Conservation (phyloP, 2,329 filamentous ascomycete species). For the Colletotrichum trifolii region DNA sequence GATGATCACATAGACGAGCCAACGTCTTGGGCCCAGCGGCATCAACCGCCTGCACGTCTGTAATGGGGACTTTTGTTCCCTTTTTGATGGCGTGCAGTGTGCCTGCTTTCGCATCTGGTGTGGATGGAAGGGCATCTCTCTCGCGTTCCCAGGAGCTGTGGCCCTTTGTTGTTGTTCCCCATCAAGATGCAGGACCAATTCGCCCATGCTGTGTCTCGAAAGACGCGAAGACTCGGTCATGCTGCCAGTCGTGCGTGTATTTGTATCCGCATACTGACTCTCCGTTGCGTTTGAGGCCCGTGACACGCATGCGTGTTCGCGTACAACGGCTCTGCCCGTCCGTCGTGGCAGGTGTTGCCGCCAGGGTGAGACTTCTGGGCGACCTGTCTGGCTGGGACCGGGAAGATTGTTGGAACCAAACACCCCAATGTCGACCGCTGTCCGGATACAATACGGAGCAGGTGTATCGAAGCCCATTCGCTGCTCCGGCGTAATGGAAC, state of each 20-base stretch:
- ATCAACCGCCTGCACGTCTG: conserved; percentile 15
- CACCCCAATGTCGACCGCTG: neutral
- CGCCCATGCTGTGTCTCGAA: conserved; percentile 21
- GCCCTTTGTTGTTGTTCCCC: neutral
- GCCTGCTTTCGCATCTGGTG: conserved; percentile 13
- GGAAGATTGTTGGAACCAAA: conserved; percentile 15
- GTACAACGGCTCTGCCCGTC: conserved; percentile 25
- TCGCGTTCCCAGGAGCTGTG: neutral
- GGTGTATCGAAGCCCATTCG: conserved; percentile 7
- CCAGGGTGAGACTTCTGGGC: conserved; percentile 24
- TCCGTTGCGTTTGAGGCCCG: conserved; percentile 7
- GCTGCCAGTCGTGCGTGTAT: conserved; percentile 10
- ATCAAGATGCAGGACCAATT: conserved; percentile 13
- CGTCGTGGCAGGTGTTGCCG: conserved; percentile 21
- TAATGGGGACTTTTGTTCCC: conserved; percentile 22
- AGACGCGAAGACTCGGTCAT: conserved; percentile 23
- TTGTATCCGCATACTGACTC: no score
- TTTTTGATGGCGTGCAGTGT: conserved; percentile 20
- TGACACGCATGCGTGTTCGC: conserved; percentile 14
- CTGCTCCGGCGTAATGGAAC: conserved; percentile 18
- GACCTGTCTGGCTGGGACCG: neutral
- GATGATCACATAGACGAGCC: conserved; percentile 7
- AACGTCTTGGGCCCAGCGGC: conserved; percentile 8
- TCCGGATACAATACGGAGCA: neutral
- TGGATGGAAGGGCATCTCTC: conserved; percentile 28